Evolutionary conservation across 768 basidiomycete genomes (phyloP).

Genomic region (Lentinus brumalis): DNA sequence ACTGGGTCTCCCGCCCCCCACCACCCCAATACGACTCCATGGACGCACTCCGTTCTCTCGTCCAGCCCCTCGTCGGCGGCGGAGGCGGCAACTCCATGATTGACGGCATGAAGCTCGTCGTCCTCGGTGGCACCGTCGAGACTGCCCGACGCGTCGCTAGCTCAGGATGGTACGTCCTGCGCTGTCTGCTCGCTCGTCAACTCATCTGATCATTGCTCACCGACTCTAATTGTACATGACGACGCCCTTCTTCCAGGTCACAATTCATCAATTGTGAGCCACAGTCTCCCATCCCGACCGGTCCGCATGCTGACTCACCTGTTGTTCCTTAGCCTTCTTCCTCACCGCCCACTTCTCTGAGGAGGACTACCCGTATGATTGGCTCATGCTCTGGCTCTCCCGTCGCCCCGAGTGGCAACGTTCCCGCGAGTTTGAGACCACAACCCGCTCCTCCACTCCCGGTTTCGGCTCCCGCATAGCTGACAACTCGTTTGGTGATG

Average conservation of each 20-base stretch:
- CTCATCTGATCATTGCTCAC: slow-evolving; percentile 19
- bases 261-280: slow-evolving; percentile 86
- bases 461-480: slow-evolving; percentile 51
- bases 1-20: slow-evolving; percentile 39
- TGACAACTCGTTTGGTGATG: slow-evolving; percentile 61
- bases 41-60: slow-evolving; percentile 81
- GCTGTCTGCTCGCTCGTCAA: not conserved
- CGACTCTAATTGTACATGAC: slow-evolving; percentile 7
- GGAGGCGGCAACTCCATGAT: slow-evolving; percentile 76
- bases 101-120: slow-evolving; percentile 89
- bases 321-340: slow-evolving; percentile 47
- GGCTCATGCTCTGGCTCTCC: slow-evolving; percentile 90
- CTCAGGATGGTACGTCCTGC: slow-evolving; percentile 67
- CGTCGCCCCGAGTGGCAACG: slow-evolving; percentile 87
- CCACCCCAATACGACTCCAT: slow-evolving; percentile 40
- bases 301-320: slow-evolving; percentile 15
- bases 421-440: slow-evolving; percentile 87
- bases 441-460: slow-evolving; percentile 70
- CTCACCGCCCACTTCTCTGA: slow-evolving; percentile 89
- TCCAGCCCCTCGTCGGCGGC: slow-evolving; percentile 78
- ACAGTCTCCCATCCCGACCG: not conserved
- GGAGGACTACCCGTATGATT: slow-evolving; percentile 89
- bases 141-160: slow-evolving; percentile 81
- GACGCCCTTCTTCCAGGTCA: slow-evolving; percentile 47
- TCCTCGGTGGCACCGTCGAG: slow-evolving; percentile 85